These are phyloP conservation scores for Graphilbum sp. DNA, from an alignment of 2,329 filamentous ascomycete genomes.

Conservation along the genomic window DNA sequence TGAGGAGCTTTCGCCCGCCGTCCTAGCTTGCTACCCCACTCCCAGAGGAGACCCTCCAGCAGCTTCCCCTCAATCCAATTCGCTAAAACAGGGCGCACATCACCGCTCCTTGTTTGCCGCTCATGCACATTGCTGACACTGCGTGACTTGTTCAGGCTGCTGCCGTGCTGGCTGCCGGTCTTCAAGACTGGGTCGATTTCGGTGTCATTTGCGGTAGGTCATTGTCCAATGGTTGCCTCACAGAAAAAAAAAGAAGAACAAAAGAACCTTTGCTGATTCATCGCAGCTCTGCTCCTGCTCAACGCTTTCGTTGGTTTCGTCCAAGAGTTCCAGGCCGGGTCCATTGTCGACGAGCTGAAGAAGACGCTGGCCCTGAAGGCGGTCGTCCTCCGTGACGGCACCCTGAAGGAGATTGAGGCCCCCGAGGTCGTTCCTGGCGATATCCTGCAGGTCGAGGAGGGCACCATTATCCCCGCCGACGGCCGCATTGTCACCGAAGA, in stretches of 20 bases:
- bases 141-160: conserved; percentile 44
- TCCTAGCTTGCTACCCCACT: no score
- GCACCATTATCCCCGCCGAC: conserved; percentile 81
- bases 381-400: conserved; percentile 67
- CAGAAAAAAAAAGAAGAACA: no score
- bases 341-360: conserved; percentile 80
- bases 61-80: neutral
- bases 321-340: conserved; percentile 80
- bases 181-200: conserved; percentile 84
- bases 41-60: no score
- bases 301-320: conserved; percentile 78
- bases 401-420: conserved; percentile 63
- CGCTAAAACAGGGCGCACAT: no score
- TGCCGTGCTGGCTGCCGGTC: conserved; percentile 65
- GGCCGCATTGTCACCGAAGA: conserved; percentile 71
- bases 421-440: conserved; percentile 78
- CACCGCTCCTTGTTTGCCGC: conserved; percentile 1
- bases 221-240: neutral
- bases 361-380: conserved; percentile 67
- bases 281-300: conserved; percentile 52
- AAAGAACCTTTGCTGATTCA: no score
- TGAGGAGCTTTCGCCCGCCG: no score
- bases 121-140: neutral
- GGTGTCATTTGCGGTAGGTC: conserved; percentile 61
- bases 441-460: conserved; percentile 80